phyloP scores from a whole-genome alignment of 495 filamentous ascomycete genomes.

The Aspergillus campestris region DNA sequence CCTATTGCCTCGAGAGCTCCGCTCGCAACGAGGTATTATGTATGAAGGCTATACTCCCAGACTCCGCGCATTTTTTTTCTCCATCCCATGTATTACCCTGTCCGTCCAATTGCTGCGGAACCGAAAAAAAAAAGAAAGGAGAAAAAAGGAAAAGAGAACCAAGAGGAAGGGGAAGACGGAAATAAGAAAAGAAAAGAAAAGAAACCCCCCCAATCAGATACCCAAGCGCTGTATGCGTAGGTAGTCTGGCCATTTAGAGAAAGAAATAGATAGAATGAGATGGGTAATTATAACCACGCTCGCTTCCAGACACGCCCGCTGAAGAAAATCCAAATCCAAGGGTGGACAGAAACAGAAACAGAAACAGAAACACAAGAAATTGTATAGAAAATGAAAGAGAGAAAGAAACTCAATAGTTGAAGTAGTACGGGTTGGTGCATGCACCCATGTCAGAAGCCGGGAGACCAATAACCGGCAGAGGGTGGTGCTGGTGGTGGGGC shows the following conservation, averaged over 20 bases:
- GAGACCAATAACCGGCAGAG: constrained; percentile 9
- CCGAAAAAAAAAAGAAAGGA: neutral
- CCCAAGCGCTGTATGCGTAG: too few species aligned
- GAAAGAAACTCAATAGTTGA: constrained; percentile 14
- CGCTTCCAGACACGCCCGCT: too few species aligned
- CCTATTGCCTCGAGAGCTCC: too few species aligned
- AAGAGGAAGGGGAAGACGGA: neutral
- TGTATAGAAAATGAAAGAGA: neutral
- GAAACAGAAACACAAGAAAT: neutral
- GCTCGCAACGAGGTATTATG: too few species aligned
- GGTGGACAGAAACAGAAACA: neutral
- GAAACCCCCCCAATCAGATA: neutral
- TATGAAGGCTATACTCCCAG: too few species aligned
- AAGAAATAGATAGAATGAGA: neutral
- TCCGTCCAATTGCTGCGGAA: too few species aligned
- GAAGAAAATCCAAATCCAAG: too few species aligned
- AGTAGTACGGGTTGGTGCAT: constrained; percentile 26
- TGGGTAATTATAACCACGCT: neutral
- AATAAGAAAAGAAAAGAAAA: neutral
- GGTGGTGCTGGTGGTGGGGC: neutral
- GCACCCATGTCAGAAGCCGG: constrained; percentile 11
- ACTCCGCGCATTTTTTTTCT: too few species aligned
- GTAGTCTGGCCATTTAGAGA: too few species aligned
- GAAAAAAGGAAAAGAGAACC: neutral
- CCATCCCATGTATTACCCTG: too few species aligned